These are phyloP conservation scores for Ceratocystiopsis brevicomis DNA, from an alignment of 2,329 filamentous ascomycete species.

Conservation along the genomic window DNA sequence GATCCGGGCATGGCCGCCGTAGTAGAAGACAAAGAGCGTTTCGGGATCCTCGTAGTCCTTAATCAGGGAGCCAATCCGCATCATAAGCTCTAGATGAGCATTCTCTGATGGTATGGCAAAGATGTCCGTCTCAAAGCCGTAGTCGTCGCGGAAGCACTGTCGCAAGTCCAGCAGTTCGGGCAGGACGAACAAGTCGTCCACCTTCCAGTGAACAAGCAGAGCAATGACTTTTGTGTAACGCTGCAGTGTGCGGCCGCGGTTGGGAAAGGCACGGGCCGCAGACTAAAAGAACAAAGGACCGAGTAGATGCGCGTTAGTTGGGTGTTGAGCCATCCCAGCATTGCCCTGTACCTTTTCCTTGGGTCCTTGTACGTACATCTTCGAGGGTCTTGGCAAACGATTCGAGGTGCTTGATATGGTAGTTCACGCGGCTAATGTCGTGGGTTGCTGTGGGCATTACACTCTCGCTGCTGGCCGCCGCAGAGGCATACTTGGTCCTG, in stretches of 20 bases:
- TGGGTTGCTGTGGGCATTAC: slow-evolving; percentile 28
- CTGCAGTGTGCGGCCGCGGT: slow-evolving; percentile 30
- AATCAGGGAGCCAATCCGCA: slow-evolving; percentile 35
- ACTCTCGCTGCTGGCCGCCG: slow-evolving; percentile 22
- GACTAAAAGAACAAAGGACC: slow-evolving; percentile 19
- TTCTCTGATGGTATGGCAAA: slow-evolving; percentile 40
- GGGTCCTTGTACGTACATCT: slow-evolving; percentile 9
- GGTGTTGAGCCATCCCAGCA: too few relatives aligned
- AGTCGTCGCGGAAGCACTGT: slow-evolving; percentile 33
- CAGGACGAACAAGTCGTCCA: slow-evolving; percentile 38
- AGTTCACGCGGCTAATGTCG: slow-evolving; percentile 37
- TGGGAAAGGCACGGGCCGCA: slow-evolving; percentile 35
- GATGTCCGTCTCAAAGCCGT: slow-evolving; percentile 36
- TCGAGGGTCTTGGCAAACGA: slow-evolving; percentile 35
- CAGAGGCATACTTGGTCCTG: slow-evolving; percentile 17
- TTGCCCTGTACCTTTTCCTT: too few relatives aligned
- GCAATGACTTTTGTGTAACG: slow-evolving; percentile 36
- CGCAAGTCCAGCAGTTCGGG: slow-evolving; percentile 38
- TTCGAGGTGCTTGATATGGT: slow-evolving; percentile 36
- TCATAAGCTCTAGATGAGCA: slow-evolving; percentile 37
- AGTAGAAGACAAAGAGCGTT: slow-evolving; percentile 38
- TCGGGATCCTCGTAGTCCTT: slow-evolving; percentile 33
- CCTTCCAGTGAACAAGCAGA: slow-evolving; percentile 37
- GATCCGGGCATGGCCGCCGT: slow-evolving; percentile 40
- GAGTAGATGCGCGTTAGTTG: too few relatives aligned